These are phyloP conservation scores for Chaetomium fimeti DNA, from an alignment of 495 filamentous ascomycete genomes.

Conservation along the genomic window DNA sequence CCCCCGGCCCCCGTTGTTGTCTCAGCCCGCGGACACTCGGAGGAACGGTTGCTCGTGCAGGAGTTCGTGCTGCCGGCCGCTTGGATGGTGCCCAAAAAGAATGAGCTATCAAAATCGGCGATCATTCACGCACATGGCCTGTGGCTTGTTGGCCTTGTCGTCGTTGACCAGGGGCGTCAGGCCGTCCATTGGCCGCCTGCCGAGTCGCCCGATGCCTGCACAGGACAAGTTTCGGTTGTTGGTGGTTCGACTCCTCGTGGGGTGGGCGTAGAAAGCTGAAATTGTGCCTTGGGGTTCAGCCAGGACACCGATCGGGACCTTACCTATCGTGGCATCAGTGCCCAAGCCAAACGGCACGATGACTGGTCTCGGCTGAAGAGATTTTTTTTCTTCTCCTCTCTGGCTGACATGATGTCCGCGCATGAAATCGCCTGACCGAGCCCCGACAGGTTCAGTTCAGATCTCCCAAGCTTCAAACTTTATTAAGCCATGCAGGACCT, in stretches of 20 bases:
- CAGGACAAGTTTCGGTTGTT: neutral
- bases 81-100: neutral
- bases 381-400: neutral
- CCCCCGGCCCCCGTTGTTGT: neutral
- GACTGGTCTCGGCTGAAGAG: neutral
- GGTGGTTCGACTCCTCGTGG: slow-evolving; percentile 4
- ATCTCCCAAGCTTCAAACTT: neutral
- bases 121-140: slow-evolving; percentile 11
- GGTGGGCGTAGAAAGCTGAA: slow-evolving; percentile 16
- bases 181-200: slow-evolving; percentile 12
- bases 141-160: slow-evolving; percentile 12
- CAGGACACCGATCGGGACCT: neutral
- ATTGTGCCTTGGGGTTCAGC: neutral
- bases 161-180: neutral
- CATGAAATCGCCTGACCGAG: neutral
- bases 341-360: neutral
- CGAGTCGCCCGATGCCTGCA: neutral
- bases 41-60: slow-evolving; percentile 10
- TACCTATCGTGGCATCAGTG: slow-evolving; percentile 6
- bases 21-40: neutral
- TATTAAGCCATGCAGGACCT: slow-evolving; percentile 11
- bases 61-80: slow-evolving; percentile 4
- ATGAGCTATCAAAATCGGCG: slow-evolving; percentile 15
- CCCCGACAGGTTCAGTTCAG: neutral
- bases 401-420: neutral